Evolutionary conservation across 73 alveolate species (phyloP).

Genomic region (Blepharisma japonicum): DNA sequence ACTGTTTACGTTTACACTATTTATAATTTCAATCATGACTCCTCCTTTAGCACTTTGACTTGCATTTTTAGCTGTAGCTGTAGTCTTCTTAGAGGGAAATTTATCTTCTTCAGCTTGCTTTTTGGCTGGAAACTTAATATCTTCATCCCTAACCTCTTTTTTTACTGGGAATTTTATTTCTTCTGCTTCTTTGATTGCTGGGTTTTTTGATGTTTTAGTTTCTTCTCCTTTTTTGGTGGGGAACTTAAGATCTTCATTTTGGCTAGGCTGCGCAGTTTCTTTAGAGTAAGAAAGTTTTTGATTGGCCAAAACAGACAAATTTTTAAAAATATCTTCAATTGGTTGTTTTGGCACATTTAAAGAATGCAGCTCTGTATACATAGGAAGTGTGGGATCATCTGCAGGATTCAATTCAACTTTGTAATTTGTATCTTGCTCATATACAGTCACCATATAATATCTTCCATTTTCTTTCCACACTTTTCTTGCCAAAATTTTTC

Average conservation of each 20-base stretch:
- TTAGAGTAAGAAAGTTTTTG: too few relatives aligned
- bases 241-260: too few relatives aligned
- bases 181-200: too few relatives aligned
- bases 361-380: neutral
- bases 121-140: too few relatives aligned
- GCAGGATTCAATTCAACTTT: conserved; percentile 17
- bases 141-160: too few relatives aligned
- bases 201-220: too few relatives aligned
- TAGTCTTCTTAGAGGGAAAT: too few relatives aligned
- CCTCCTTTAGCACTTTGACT: neutral
- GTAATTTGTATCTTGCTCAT: neutral
- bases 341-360: neutral
- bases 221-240: too few relatives aligned
- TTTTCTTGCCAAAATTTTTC: conserved; percentile 1
- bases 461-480: neutral
- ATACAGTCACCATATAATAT: neutral
- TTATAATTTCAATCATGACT: neutral
- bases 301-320: neutral
- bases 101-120: too few relatives aligned
- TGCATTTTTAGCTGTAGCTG: neutral
- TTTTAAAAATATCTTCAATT: neutral
- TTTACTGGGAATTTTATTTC: too few relatives aligned
- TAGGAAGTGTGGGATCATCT: conserved; percentile 20
- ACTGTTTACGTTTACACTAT: neutral
- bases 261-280: too few relatives aligned